Percentiles rank a stretch among this genome's conserved stretches.
phyloP scores from a whole-genome alignment of 75 land plant species.

The Chamaecyparis obtusa region DNA sequence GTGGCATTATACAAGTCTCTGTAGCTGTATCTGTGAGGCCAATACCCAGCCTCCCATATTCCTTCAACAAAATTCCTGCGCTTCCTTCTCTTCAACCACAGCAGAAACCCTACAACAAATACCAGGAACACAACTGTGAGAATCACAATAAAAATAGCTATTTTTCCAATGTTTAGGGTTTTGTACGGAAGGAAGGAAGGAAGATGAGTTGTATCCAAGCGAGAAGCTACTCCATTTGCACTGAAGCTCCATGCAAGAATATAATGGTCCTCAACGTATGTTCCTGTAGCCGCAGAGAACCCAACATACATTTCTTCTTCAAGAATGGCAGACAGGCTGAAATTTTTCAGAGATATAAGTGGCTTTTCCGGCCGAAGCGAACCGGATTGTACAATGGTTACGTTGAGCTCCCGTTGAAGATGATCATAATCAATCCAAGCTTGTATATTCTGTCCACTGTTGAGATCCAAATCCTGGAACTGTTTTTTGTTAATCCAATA shows the following conservation, averaged over 20 bases:
- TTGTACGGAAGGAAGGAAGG: not conserved
- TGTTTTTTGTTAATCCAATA: not conserved
- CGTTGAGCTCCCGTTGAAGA: not conserved
- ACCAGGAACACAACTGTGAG: not conserved
- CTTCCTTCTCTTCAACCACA: not conserved
- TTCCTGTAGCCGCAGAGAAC: not conserved
- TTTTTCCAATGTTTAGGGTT: too few species aligned
- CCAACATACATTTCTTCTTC: slow-evolving; percentile 5
- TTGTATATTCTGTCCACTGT: not conserved
- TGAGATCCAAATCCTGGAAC: not conserved
- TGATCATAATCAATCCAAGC: slow-evolving; percentile 5
- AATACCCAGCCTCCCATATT: slow-evolving; percentile 5
- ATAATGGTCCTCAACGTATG: not conserved
- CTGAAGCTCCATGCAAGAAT: not conserved
- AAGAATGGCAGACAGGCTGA: not conserved
- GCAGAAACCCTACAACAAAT: too few species aligned
- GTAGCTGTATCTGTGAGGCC: slow-evolving; percentile 20
- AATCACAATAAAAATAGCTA: not conserved
- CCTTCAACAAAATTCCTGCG: slow-evolving; percentile 5
- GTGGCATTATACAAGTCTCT: slow-evolving; percentile 17
- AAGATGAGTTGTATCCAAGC: not conserved
- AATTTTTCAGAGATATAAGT: not conserved
- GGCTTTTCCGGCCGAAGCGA: not conserved
- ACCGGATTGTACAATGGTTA: not conserved
- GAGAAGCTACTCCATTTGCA: not conserved